Percentiles rank a stretch among this genome's conserved stretches.
Evolutionary conservation across 2,329 filamentous ascomycete species (phyloP).

Genomic region (Botrytis paeoniae): DNA sequence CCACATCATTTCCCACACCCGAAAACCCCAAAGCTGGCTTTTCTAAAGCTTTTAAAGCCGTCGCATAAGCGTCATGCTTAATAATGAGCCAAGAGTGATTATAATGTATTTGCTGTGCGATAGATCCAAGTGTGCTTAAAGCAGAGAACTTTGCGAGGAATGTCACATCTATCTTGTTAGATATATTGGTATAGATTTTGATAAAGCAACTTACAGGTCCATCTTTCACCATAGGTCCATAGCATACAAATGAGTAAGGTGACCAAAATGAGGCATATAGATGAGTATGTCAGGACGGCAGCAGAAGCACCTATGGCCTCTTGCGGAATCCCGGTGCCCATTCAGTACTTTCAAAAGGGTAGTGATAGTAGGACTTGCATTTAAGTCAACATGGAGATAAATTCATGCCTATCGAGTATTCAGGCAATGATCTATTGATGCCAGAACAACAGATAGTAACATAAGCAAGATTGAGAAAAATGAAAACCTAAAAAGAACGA

Average conservation of each 20-base stretch:
- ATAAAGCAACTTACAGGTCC: constrained; percentile 29
- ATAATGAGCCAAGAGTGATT: constrained; percentile 28
- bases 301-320: constrained; percentile 32
- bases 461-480: neutral
- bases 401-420: neutral
- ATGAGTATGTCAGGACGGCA: constrained; percentile 35
- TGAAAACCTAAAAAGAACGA: neutral
- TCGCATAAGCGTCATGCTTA: constrained; percentile 39
- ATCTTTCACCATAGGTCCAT: constrained; percentile 36
- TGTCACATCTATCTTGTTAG: constrained; percentile 31
- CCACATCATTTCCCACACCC: constrained; percentile 42
- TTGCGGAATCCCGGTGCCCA: constrained; percentile 25
- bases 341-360: constrained; percentile 5
- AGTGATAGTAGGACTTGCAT: constrained; percentile 8
- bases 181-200: neutral
- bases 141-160: constrained; percentile 33
- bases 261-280: constrained; percentile 30
- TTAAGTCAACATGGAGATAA: neutral
- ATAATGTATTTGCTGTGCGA: constrained; percentile 37
- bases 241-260: constrained; percentile 32
- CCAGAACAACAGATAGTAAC: neutral
- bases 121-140: constrained; percentile 33
- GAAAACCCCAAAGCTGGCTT: constrained; percentile 45
- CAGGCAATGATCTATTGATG: neutral
- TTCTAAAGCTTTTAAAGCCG: constrained; percentile 38